phyloP scores from a whole-genome alignment of 2,329 filamentous ascomycete genomes.

The Rutstroemia sp. region DNA sequence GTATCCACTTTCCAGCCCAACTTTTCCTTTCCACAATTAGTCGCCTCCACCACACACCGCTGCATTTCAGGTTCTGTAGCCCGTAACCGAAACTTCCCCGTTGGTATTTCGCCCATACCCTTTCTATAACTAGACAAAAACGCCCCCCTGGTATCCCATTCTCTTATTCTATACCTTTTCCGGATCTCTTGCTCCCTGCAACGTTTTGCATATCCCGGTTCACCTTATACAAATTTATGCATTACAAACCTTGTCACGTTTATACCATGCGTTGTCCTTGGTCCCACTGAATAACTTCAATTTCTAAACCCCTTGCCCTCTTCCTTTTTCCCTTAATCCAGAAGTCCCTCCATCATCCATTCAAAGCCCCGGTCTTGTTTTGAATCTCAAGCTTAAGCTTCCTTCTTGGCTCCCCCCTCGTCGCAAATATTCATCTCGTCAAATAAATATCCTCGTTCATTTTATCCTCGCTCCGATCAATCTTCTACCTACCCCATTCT shows the following conservation, averaged over 20 bases:
- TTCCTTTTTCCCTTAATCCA: constrained; percentile 1
- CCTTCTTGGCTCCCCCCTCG: constrained; percentile 8
- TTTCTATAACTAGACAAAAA: neutral
- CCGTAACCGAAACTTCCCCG: neutral
- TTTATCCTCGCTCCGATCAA: constrained; percentile 28
- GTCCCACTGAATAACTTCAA: constrained; percentile 12
- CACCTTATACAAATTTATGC: constrained; percentile 13
- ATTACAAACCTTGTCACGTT: constrained; percentile 27
- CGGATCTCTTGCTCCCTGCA: constrained; percentile 7
- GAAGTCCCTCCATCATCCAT: neutral
- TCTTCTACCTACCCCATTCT: constrained; percentile 16
- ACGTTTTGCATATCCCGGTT: constrained; percentile 6
- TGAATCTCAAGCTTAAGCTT: constrained; percentile 7
- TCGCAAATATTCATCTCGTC: constrained; percentile 12
- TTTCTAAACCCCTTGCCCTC: constrained; percentile 8
- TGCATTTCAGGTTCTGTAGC: neutral
- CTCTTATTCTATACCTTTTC: constrained; percentile 5
- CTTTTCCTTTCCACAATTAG: neutral
- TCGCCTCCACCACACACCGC: constrained; percentile 10
- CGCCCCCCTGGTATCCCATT: neutral
- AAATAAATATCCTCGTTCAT: constrained; percentile 12
- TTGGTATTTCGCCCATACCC: neutral
- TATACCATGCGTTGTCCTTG: constrained; percentile 26
- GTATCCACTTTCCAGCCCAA: constrained; percentile 6
- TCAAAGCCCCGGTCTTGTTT: constrained; percentile 6